These are phyloP conservation scores for Tetradesmus lagerheimii DNA, from an alignment of 139 green algal species.

Conservation along the genomic window DNA sequence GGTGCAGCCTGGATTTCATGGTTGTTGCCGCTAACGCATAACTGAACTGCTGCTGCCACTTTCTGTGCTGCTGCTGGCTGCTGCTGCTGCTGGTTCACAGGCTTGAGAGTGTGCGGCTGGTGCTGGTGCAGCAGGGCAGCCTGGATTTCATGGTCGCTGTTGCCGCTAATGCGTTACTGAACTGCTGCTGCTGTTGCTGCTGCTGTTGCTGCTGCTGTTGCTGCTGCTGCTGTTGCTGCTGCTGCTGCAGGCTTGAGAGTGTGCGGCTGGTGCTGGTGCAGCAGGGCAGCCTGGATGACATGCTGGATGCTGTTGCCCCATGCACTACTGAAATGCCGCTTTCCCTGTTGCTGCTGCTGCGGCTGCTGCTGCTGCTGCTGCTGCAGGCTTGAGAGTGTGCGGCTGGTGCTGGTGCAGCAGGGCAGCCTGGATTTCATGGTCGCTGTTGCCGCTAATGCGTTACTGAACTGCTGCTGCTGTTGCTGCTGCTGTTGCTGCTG, in stretches of 20 bases:
- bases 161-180: too few relatives aligned
- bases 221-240: background rate
- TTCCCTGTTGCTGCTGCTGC: too few relatives aligned
- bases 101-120: slow-evolving; percentile 68
- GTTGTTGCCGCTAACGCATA: too few relatives aligned
- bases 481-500: background rate
- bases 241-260: slow-evolving; percentile 76
- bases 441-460: too few relatives aligned
- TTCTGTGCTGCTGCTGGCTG: background rate
- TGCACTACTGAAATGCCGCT: background rate
- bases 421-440: too few relatives aligned
- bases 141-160: too few relatives aligned
- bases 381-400: slow-evolving; percentile 76
- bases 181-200: background rate
- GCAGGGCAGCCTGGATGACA: too few relatives aligned
- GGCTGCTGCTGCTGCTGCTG: background rate
- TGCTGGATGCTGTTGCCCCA: too few relatives aligned
- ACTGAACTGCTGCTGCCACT: background rate
- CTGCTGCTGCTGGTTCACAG: slow-evolving; percentile 52
- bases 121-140: background rate
- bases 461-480: background rate
- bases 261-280: too few relatives aligned
- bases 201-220: background rate
- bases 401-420: background rate
- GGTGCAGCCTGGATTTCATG: too few relatives aligned